Conservation (phyloP, 169 alveolate genomes). For the Plasmodium berghei region DNA sequence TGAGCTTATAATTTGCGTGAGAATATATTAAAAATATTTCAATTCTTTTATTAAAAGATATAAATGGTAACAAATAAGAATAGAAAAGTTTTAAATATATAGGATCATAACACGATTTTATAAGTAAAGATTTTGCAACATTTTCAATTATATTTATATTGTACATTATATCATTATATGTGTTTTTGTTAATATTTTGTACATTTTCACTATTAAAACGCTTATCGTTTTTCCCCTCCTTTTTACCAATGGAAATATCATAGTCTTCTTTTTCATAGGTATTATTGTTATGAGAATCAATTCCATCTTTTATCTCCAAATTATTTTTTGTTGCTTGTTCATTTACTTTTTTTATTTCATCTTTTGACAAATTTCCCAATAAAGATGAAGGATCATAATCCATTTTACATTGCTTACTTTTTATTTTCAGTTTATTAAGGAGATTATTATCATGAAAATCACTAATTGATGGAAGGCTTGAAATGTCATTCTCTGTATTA, state of each 20-base stretch:
- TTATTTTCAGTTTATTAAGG: slow-evolving; percentile 19
- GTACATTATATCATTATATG: slow-evolving; percentile 52
- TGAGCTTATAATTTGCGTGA: slow-evolving; percentile 30
- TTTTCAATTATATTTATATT: slow-evolving; percentile 23
- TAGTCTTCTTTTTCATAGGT: background rate
- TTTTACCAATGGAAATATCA: background rate
- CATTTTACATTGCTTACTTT: background rate
- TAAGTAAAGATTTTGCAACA: slow-evolving; percentile 35
- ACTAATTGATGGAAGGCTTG: slow-evolving; percentile 61
- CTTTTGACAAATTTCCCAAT: background rate
- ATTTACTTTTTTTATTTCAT: background rate
- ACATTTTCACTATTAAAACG: background rate
- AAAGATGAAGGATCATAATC: background rate
- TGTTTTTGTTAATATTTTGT: slow-evolving; percentile 35
- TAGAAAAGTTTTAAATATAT: slow-evolving; percentile 56
- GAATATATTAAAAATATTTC: slow-evolving; percentile 57
- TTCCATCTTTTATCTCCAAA: background rate
- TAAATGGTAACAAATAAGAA: slow-evolving; percentile 49
- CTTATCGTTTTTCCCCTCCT: slow-evolving; percentile 14
- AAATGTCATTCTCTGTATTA: slow-evolving; percentile 11
- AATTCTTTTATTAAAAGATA: slow-evolving; percentile 59
- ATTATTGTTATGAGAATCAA: background rate
- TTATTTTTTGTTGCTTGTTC: background rate
- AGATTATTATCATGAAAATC: slow-evolving; percentile 25
- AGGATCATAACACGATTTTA: slow-evolving; percentile 36